Evolutionary conservation across 768 basidiomycete genomes (phyloP).

Genomic region (Suillus discolor): DNA sequence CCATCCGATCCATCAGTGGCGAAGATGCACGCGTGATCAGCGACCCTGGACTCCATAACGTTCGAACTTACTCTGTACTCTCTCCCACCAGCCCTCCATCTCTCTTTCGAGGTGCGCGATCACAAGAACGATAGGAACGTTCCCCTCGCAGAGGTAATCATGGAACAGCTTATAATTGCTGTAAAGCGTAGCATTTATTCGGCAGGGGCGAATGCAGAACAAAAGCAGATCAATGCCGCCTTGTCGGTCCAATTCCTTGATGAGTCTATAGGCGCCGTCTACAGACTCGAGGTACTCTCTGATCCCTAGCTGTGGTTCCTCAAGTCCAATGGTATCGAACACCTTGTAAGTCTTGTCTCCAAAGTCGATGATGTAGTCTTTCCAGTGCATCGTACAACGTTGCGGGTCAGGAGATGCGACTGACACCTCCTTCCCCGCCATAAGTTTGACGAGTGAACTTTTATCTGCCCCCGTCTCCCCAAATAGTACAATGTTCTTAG

Average conservation of each 20-base stretch:
- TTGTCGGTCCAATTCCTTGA: constrained; percentile 23
- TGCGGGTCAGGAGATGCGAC: constrained; percentile 32
- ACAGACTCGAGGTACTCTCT: constrained; percentile 31
- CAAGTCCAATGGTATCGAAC: constrained; percentile 34
- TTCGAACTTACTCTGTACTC: constrained; percentile 28
- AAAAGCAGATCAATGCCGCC: constrained; percentile 36
- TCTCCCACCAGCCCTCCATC: constrained; percentile 40
- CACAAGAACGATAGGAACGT: constrained; percentile 44
- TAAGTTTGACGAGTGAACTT: constrained; percentile 47
- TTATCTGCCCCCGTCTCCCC: constrained; percentile 40
- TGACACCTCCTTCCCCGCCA: constrained; percentile 34
- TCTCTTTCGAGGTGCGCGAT: constrained; percentile 44
- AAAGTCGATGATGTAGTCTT: constrained; percentile 23
- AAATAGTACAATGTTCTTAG: constrained; percentile 30
- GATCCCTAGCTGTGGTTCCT: constrained; percentile 31
- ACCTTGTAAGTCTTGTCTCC: constrained; percentile 20
- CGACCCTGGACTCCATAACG: constrained; percentile 30
- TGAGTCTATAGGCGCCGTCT: constrained; percentile 28
- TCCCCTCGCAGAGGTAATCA: constrained; percentile 39
- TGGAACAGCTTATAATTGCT: constrained; percentile 43
- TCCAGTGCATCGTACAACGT: constrained; percentile 36
- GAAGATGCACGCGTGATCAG: constrained; percentile 44
- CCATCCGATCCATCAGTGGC: constrained; percentile 29
- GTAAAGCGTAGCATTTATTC: constrained; percentile 32
- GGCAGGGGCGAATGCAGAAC: constrained; percentile 39